phyloP scores from a whole-genome alignment of 225 moss, liverwort and hornwort species.

The Thuidium tamariscinum region DNA sequence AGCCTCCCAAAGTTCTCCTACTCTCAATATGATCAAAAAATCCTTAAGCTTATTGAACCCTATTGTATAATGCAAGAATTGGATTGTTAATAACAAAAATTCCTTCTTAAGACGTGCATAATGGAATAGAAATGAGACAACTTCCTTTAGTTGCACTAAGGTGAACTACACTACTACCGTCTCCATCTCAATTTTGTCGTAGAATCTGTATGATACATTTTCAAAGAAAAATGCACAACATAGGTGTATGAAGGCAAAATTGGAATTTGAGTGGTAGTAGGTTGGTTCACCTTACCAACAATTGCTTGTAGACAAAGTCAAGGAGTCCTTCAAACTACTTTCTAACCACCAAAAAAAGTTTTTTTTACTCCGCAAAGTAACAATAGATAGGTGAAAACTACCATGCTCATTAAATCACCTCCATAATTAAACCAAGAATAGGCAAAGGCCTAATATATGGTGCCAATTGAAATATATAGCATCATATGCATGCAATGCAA shows the following conservation, averaged over 20 bases:
- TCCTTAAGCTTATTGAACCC: too few species aligned
- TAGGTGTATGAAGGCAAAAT: background rate
- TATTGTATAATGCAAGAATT: background rate
- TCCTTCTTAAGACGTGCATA: background rate
- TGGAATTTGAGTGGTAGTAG: background rate
- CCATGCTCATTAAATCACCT: background rate
- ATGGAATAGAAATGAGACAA: rapidly evolving
- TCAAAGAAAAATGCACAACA: rapidly evolving
- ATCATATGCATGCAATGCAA: background rate
- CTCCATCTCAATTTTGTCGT: background rate
- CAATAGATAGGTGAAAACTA: rapidly evolving
- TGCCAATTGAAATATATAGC: background rate
- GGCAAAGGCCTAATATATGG: background rate
- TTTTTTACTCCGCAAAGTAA: too few species aligned
- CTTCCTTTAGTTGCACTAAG: background rate
- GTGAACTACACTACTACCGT: rapidly evolving
- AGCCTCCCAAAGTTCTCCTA: too few species aligned
- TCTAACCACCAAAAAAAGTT: too few species aligned
- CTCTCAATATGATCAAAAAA: too few species aligned
- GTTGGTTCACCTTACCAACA: background rate
- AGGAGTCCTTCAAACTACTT: too few species aligned
- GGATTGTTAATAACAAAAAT: rapidly evolving
- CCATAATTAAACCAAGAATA: background rate
- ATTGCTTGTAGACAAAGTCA: too few species aligned
- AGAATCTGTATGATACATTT: background rate